Conservation (phyloP, 306 rosid species). For the Alnus rubra region DNA sequence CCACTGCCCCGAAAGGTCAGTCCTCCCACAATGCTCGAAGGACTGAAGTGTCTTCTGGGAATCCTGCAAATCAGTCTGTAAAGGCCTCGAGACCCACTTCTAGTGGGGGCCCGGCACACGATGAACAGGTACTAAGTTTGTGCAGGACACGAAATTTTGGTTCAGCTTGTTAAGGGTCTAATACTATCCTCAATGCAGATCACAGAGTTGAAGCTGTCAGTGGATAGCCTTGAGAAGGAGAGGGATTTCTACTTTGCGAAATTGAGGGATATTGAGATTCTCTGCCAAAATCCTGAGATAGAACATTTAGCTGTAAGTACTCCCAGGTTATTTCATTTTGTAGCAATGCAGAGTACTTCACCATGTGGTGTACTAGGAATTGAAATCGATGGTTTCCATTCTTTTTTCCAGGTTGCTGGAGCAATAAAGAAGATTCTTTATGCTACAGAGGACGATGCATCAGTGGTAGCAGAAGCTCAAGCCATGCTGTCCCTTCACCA, state of each 20-base stretch:
- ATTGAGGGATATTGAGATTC: slow-evolving; percentile 85
- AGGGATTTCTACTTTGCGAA: slow-evolving; percentile 89
- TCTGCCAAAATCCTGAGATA: slow-evolving; percentile 82
- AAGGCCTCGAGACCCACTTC: slow-evolving; percentile 49
- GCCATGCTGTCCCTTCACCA: slow-evolving; percentile 56
- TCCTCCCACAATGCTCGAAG: slow-evolving; percentile 68
- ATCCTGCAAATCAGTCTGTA: slow-evolving; percentile 47
- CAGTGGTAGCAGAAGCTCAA: slow-evolving; percentile 86
- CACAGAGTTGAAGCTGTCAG: slow-evolving; percentile 80
- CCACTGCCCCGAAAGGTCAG: slow-evolving; percentile 55
- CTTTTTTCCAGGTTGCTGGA: slow-evolving; percentile 61
- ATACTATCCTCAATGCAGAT: slow-evolving; percentile 50
- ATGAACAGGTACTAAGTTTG: slow-evolving; percentile 60
- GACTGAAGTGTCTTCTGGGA: slow-evolving; percentile 53
- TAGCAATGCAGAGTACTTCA: neutral
- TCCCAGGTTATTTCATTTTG: neutral
- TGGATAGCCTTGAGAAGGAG: slow-evolving; percentile 97
- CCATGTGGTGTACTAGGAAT: neutral
- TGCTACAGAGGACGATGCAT: slow-evolving; percentile 76
- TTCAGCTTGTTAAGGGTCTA: neutral
- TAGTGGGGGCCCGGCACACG: slow-evolving; percentile 57
- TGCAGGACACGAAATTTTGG: neutral
- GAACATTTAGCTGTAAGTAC: slow-evolving; percentile 60
- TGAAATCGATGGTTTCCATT: neutral
- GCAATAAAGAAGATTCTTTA: slow-evolving; percentile 87